Evolutionary conservation across 2,329 filamentous ascomycete genomes (phyloP), one percentile per base, ranked within the genome.

Genomic region (Fragosphaeria purpurea): DNA sequence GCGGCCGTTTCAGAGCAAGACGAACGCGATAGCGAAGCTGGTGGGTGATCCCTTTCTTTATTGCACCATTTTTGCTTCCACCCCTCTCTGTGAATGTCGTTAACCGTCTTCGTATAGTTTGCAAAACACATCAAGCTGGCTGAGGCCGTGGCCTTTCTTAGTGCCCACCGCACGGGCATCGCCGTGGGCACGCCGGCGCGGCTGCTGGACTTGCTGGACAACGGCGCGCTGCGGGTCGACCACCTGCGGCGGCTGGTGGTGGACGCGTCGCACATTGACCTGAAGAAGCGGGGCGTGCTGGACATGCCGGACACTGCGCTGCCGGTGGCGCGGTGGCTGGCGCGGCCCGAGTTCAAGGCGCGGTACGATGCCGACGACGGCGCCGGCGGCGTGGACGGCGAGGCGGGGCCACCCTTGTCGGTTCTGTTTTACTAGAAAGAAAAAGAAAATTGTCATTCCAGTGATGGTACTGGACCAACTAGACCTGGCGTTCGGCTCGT

Each of bases 71-170:
- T 32, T 37, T 6, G 9, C 32, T 2, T 10, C 30, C 8, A 7
- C 10, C 6, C 12, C 7, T 13, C 37, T 7, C 4, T 6, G 10
- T 31, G 2, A 11, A 7, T 37, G 35, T 11, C 31, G 5, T 35
- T 49, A 11, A 8, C 9, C 37, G 2, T n/a, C 32, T 38, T 37
- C 11, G 7, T 37, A 37, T 37, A 80, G 63, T 98, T 98, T 66
- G 91, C 93, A 35, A 98, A 98, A 67, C 93, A 98, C 66, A 95
- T 98, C 72, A 98, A 98, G 69, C 69, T 98, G 9, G 80, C 87
- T 48, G 91, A 97, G 60, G 86, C 90, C 37, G 80, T 90, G 48
- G 75, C 84, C 53, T 86, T 86, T 62, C 79, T 95, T 41, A 76
- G 85, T 60, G 75, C 69, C 49, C 73, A 69, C 57, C 83, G 83